phyloP scores from a whole-genome alignment of 495 filamentous ascomycete species.

The Mytilinidion resinicola region DNA sequence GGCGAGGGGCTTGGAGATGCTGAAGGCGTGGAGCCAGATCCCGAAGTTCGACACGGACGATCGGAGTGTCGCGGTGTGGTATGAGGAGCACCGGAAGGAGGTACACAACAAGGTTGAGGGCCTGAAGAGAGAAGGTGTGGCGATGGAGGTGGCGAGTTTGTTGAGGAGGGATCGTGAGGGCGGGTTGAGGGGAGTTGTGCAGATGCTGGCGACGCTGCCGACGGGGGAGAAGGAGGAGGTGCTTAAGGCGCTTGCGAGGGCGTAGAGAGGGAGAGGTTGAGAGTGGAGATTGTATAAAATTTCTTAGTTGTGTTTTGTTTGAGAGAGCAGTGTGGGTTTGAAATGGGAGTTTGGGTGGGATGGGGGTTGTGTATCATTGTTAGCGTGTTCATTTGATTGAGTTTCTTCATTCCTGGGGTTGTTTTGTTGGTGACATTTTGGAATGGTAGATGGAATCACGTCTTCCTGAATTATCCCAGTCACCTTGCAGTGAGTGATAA shows the following conservation, averaged over 20 bases:
- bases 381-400: too few species aligned
- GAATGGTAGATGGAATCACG: too few species aligned
- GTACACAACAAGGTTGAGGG: constrained; percentile 72
- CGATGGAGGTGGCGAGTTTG: constrained; percentile 69
- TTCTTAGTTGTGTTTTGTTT: background rate
- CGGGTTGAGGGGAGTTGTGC: constrained; percentile 80
- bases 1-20: constrained; percentile 56
- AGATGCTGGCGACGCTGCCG: constrained; percentile 77
- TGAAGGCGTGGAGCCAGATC: constrained; percentile 73
- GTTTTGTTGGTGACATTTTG: too few species aligned
- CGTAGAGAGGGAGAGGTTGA: constrained; percentile 10
- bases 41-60: constrained; percentile 69
- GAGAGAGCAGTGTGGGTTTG: too few species aligned
- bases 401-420: too few species aligned
- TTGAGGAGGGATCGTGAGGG: constrained; percentile 68
- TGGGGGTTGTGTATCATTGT: too few species aligned
- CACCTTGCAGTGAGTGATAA: too few species aligned
- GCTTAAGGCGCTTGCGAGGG: constrained; percentile 51
- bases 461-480: too few species aligned
- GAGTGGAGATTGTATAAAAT: background rate
- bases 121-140: constrained; percentile 69
- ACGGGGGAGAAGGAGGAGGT: constrained; percentile 82
- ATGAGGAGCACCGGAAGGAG: constrained; percentile 86
- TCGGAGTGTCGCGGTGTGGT: constrained; percentile 84
- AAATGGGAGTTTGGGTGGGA: too few species aligned